These are phyloP conservation scores for Panicum virgatum DNA, from an alignment of 202 grass and related monocot genomes.

Conservation along the genomic window DNA sequence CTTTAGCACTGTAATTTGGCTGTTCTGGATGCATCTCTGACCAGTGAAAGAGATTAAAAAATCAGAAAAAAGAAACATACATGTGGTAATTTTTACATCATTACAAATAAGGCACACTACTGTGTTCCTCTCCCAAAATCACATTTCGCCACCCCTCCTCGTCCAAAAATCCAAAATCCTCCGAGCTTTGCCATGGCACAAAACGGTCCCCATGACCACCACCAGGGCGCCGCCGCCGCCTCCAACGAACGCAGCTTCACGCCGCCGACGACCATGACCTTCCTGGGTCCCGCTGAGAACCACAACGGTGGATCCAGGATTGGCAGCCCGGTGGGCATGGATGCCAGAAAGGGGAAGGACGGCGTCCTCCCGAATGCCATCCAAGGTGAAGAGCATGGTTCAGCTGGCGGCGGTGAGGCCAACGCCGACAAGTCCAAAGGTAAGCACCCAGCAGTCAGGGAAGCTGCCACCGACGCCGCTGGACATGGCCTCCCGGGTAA, in stretches of 20 bases:
- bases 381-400: neutral
- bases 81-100: neutral
- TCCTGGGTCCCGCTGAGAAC: conserved; percentile 6
- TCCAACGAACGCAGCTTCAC: neutral
- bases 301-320: neutral
- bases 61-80: neutral
- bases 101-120: neutral
- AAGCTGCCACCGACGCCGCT: neutral
- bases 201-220: neutral
- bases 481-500: neutral
- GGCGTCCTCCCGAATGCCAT: neutral
- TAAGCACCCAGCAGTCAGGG: neutral
- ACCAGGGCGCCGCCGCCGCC: neutral
- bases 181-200: conserved; percentile 15
- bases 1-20: neutral
- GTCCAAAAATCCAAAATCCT: conserved; percentile 9
- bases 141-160: neutral
- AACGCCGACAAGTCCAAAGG: neutral
- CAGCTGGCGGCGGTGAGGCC: neutral
- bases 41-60: neutral
- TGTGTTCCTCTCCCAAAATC: neutral
- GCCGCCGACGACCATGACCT: neutral
- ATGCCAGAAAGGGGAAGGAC: neutral
- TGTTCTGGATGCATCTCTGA: neutral
- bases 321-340: neutral